Base-by-base conservation (phyloP, 208 protist genomes). In the Naegleria lovaniensis region DNA sequence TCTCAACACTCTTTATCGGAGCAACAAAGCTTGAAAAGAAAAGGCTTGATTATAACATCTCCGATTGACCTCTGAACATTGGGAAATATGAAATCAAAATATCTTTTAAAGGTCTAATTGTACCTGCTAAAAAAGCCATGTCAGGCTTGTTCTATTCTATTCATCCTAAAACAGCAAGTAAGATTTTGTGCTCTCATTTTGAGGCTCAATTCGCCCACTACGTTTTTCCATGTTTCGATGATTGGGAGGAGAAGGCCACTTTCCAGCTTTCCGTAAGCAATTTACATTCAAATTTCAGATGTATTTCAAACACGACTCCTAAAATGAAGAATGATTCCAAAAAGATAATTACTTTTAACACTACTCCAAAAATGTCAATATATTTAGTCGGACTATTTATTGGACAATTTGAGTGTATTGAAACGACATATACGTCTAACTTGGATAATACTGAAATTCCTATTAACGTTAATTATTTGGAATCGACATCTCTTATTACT, bases 181-280 rank as follows among this genome's bases (percentile, higher is more conserved):
- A 88, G 11, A 15, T 58, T 58, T 36, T 88, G 5, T 39, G 29
- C 22, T 40, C 85, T 13, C 85, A 88, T 58, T 88, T 88, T 88
- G 85, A 88, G 22, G 22, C 85, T 19, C 39, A 48, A 38, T 88
- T 58, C 36, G 85, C 85, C 2, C 39, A 58, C n/a, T 40, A 29
- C 19, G 85, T 38, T 7, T 88, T 88, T 58, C 85, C 85, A 5
- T 88, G 85, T 38, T 58, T 88, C 58, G 85, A 88, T 39, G 25
- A 51, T 29, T 88, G 19, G 22, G 16, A 33, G 36, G 19, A 51
- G 6, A 88, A 58, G n/a, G 39, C 85, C 16, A 88, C 85, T 22
- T 88, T 88, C 55, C 22, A 33, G 5, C n/a, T 88, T n/a, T 5
- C 5, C 4, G 13, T 88, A 36, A 22, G 16, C 51, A 88, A 88